Conservation (phyloP, 768 basidiomycete genomes). For the Lyophyllum decastes region DNA sequence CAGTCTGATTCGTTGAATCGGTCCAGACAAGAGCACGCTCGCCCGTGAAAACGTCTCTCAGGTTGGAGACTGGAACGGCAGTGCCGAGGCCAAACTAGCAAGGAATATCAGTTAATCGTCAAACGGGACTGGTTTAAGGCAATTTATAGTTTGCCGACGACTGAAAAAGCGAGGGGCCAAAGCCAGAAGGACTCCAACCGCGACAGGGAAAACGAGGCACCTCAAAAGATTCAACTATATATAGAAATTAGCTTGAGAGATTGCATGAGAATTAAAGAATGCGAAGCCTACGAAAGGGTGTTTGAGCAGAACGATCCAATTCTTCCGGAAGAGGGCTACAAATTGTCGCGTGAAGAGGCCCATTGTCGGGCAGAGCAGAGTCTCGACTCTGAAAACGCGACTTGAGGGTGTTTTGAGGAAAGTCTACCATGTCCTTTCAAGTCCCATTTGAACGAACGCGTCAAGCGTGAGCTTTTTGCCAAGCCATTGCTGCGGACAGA, state of each 20-base stretch:
- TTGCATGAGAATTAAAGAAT: not conserved
- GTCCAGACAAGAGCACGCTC: slow-evolving; percentile 32
- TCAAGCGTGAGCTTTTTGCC: not conserved
- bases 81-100: slow-evolving; percentile 26
- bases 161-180: slow-evolving; percentile 48
- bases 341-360: slow-evolving; percentile 49
- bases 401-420: not conserved
- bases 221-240: slow-evolving; percentile 52
- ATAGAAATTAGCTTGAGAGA: not conserved
- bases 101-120: not conserved
- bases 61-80: slow-evolving; percentile 37
- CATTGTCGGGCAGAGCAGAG: not conserved
- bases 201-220: slow-evolving; percentile 52
- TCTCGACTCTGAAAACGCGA: not conserved
- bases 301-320: slow-evolving; percentile 57
- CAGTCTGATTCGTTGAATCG: not conserved
- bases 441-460: not conserved
- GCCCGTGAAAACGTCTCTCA: slow-evolving; percentile 45
- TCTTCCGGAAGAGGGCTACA: slow-evolving; percentile 51
- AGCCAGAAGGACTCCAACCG: slow-evolving; percentile 52
- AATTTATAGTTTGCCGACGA: slow-evolving; percentile 47
- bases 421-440: not conserved
- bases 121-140: not conserved
- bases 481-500: not conserved
- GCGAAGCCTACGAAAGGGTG: slow-evolving; percentile 46